Conservation (phyloP, 2,329 filamentous ascomycete species). For the Sarocladium brachiariae region DNA sequence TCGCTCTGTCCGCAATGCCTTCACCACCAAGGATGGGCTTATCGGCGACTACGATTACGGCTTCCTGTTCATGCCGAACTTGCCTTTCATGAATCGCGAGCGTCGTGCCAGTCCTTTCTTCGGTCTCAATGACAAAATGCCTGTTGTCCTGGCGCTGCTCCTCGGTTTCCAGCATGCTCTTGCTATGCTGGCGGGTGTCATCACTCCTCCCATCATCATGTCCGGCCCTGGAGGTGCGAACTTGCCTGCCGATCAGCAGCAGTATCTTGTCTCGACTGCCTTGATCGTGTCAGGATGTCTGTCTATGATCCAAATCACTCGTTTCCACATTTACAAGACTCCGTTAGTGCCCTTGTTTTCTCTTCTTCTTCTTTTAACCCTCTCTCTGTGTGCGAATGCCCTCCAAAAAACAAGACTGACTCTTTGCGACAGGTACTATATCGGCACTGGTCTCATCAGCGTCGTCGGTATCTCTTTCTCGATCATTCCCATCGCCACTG, state of each 20-base stretch:
- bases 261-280: conserved; percentile 73
- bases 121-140: conserved; percentile 73
- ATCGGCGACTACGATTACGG: conserved; percentile 85
- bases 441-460: conserved; percentile 73
- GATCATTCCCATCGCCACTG: conserved; percentile 65
- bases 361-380: no score
- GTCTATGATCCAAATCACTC: conserved; percentile 69
- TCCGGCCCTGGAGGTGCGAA: conserved; percentile 55
- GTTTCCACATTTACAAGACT: conserved; percentile 65
- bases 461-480: conserved; percentile 75
- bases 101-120: conserved; percentile 65
- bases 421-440: conserved; percentile 69
- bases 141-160: conserved; percentile 64
- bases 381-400: no score
- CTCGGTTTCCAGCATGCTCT: conserved; percentile 75
- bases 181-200: conserved; percentile 69
- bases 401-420: neutral
- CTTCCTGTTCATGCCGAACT: conserved; percentile 74
- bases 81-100: conserved; percentile 68
- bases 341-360: conserved; percentile 30
- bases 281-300: conserved; percentile 73
- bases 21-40: conserved; percentile 61
- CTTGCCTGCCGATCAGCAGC: conserved; percentile 50
- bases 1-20: conserved; percentile 30
- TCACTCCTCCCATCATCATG: conserved; percentile 73